A percentile compares a stretch with the other conserved stretches of the same genome.
Evolutionary conservation across 2,329 filamentous ascomycete genomes (phyloP).

Genomic region (Penicillium sp.): DNA sequence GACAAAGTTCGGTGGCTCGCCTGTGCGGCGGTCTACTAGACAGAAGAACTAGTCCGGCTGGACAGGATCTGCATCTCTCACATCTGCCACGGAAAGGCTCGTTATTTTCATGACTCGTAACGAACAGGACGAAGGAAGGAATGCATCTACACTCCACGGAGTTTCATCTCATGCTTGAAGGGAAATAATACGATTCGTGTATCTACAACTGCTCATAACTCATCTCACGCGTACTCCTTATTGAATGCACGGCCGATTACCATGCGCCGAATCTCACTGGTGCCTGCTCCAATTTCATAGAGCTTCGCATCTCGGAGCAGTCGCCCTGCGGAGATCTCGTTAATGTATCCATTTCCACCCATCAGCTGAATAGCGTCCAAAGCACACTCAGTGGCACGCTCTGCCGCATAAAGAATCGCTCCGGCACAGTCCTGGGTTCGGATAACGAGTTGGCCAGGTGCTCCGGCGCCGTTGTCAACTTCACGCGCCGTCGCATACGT

Average conservation of each 20-base stretch:
- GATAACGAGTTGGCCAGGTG: constrained; percentile 48
- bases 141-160: constrained; percentile 11
- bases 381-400: constrained; percentile 77
- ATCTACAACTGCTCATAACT: not conserved
- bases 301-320: constrained; percentile 75
- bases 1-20: constrained; percentile 6
- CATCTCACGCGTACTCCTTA: constrained; percentile 64
- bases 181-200: constrained; percentile 5
- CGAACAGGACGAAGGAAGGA: constrained; percentile 12
- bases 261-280: constrained; percentile 89
- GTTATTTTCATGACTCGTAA: constrained; percentile 11
- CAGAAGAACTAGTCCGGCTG: constrained; percentile 25
- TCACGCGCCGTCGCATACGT: constrained; percentile 77
- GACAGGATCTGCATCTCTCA: not conserved
- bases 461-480: constrained; percentile 68
- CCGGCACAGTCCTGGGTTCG: constrained; percentile 91
- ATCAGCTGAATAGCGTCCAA: constrained; percentile 88
- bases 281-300: constrained; percentile 96
- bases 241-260: constrained; percentile 92
- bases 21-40: constrained; percentile 31
- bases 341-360: constrained; percentile 93
- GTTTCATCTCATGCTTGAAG: constrained; percentile 1
- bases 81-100: not conserved
- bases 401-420: constrained; percentile 87
- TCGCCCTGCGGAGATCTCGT: constrained; percentile 87